Conservation (phyloP, 208 protist genomes). For the Histomonas meleagridis region DNA sequence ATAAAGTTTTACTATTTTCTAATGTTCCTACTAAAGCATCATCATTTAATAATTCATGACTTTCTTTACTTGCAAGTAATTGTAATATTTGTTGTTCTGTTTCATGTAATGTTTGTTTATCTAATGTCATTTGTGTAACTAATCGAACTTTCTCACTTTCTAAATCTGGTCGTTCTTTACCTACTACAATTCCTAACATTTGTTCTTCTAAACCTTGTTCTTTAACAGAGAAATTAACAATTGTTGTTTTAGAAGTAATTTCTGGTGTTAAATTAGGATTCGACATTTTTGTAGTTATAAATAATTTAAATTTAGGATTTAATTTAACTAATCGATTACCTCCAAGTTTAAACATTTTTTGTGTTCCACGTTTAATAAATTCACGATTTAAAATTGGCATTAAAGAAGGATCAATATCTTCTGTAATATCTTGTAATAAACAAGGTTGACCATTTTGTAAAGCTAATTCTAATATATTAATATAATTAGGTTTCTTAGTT, state of each 20-base stretch:
- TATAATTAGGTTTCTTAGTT: constrained; percentile 76
- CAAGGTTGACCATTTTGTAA: constrained; percentile 84
- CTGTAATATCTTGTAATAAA: constrained; percentile 82
- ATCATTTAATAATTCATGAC: constrained; percentile 41
- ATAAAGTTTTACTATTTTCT: constrained; percentile 75
- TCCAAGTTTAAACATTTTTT: constrained; percentile 24
- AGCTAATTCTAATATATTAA: constrained; percentile 81
- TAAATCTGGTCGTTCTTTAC: constrained; percentile 56
- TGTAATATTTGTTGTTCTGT: constrained; percentile 76
- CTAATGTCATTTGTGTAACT: constrained; percentile 74
- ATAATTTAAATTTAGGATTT: constrained; percentile 57
- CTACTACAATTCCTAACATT: constrained; percentile 56
- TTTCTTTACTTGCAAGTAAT: constrained; percentile 70
- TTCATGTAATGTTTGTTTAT: constrained; percentile 76
- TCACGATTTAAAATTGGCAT: constrained; percentile 79
- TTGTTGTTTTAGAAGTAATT: constrained; percentile 60
- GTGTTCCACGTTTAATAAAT: constrained; percentile 22
- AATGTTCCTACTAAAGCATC: constrained; percentile 50
- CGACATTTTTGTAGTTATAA: constrained; percentile 64
- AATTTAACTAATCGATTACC: constrained; percentile 54
- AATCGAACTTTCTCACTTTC: constrained; percentile 65
- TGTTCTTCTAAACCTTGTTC: constrained; percentile 60
- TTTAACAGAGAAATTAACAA: constrained; percentile 68
- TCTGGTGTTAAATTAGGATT: constrained; percentile 64
- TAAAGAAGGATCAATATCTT: constrained; percentile 87